A percentile compares a stretch with the other conserved stretches of the same genome.
These are phyloP conservation scores for Solanum gracilifrons DNA, from an alignment of 257 asterid genomes.

Conservation along the genomic window DNA sequence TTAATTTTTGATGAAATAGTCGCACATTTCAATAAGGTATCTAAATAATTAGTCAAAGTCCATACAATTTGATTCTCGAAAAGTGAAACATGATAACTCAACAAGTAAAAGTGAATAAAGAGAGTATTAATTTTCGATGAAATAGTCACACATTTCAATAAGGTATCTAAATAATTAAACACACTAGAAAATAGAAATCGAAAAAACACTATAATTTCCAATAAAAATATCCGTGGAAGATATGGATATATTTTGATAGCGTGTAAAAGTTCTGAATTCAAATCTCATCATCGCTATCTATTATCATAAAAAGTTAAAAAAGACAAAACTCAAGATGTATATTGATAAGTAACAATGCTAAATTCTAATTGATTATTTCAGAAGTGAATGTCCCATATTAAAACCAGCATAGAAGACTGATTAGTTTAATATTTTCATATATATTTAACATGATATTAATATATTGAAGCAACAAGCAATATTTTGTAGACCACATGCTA, in stretches of 20 bases:
- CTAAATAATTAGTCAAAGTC: too few species aligned
- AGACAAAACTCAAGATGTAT: too few species aligned
- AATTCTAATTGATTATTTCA: too few species aligned
- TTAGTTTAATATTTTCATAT: neutral
- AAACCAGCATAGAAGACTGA: neutral
- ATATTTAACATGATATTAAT: neutral
- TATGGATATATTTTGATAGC: too few species aligned
- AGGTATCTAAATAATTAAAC: neutral
- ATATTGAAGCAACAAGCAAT: neutral
- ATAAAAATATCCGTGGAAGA: too few species aligned
- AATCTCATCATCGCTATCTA: neutral
- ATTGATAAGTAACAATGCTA: neutral
- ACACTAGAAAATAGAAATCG: neutral
- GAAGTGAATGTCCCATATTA: neutral
- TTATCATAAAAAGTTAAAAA: too few species aligned
- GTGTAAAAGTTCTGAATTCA: neutral
- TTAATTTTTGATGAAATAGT: too few species aligned
- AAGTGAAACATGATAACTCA: accelerated
- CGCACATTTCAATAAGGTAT: neutral
- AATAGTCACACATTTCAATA: neutral
- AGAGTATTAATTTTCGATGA: too few species aligned
- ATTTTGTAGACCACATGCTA: neutral
- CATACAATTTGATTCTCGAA: too few species aligned
- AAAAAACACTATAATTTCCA: too few species aligned
- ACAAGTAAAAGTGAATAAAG: too few species aligned